These are phyloP conservation scores for Neonectria punicea DNA, from an alignment of 2,329 filamentous ascomycete genomes.

Conservation along the genomic window DNA sequence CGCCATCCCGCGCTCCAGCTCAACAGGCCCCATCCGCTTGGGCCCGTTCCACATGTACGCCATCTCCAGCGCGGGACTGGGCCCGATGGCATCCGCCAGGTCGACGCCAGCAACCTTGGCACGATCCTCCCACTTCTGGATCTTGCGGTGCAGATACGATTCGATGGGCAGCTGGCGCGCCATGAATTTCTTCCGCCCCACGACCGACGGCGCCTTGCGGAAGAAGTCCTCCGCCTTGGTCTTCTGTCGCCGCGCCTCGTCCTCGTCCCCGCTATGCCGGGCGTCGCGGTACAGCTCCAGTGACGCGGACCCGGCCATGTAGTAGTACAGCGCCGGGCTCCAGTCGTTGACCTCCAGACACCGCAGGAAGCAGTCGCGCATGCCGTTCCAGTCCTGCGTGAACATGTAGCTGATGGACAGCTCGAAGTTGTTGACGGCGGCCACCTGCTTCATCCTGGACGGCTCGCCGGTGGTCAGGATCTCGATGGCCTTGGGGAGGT, in stretches of 20 bases:
- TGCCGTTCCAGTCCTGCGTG: constrained; percentile 78
- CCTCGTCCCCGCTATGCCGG: constrained; percentile 49
- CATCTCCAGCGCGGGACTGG: constrained; percentile 89
- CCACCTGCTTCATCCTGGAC: constrained; percentile 87
- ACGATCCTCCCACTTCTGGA: constrained; percentile 87
- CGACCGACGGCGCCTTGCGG: constrained; percentile 75
- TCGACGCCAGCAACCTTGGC: constrained; percentile 73
- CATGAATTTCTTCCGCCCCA: constrained; percentile 91
- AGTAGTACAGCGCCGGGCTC: constrained; percentile 91
- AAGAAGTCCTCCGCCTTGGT: constrained; percentile 75
- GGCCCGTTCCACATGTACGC: constrained; percentile 92
- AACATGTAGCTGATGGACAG: constrained; percentile 82
- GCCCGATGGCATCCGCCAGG: constrained; percentile 82
- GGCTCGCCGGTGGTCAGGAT: constrained; percentile 69
- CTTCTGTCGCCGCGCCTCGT: constrained; percentile 66
- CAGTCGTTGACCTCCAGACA: constrained; percentile 88
- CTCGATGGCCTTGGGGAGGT: constrained; percentile 74
- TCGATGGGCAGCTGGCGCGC: constrained; percentile 91
- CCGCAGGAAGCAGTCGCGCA: constrained; percentile 77
- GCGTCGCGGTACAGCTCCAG: constrained; percentile 82
- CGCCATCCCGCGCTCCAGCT: constrained; percentile 71
- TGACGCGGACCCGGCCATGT: constrained; percentile 82
- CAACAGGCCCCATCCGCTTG: constrained; percentile 76
- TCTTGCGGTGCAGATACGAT: constrained; percentile 82
- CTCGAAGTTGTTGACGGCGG: constrained; percentile 88